A percentile compares a stretch with the other conserved stretches of the same genome.
Evolutionary conservation across 495 filamentous ascomycete species (phyloP).

Genomic region (Aspergillus bertholletiae): DNA sequence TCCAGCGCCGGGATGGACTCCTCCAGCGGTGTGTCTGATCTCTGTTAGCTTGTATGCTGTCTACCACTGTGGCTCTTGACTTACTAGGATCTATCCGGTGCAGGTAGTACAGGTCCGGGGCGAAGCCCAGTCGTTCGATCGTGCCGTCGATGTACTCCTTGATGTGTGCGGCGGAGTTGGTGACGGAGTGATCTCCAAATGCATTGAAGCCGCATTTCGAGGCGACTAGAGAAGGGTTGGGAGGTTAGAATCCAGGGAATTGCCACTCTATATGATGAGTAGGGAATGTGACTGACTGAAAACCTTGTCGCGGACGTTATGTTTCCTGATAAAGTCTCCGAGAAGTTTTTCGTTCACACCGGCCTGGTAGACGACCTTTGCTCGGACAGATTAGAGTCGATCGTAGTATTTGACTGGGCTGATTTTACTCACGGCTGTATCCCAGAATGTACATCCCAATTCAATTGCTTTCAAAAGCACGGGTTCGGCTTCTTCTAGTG

Average conservation of each 20-base stretch:
- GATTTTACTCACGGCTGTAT: constrained; percentile 39
- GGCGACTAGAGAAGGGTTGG: constrained; percentile 41
- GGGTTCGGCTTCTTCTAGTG: constrained; percentile 44
- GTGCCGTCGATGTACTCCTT: constrained; percentile 50
- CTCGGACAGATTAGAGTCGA: not conserved
- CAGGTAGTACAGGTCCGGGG: constrained; percentile 43
- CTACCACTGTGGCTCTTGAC: not conserved
- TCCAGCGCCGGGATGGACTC: constrained; percentile 46
- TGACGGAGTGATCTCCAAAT: constrained; percentile 27
- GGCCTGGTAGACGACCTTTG: constrained; percentile 43
- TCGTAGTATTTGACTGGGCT: not conserved
- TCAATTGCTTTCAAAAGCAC: constrained; percentile 49
- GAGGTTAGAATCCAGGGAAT: no score
- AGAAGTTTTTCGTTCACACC: constrained; percentile 50
- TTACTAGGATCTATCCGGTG: constrained; percentile 41
- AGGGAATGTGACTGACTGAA: constrained; percentile 28
- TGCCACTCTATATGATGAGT: not conserved
- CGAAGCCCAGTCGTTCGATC: constrained; percentile 46
- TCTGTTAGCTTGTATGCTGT: not conserved
- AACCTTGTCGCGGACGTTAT: constrained; percentile 46
- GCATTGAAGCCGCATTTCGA: constrained; percentile 45
- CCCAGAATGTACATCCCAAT: constrained; percentile 51
- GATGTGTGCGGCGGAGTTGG: constrained; percentile 48
- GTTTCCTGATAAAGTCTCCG: constrained; percentile 51
- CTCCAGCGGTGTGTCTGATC: constrained; percentile 43